Base-by-base conservation (phyloP, 108 stramenopile species). In the Nitzschia sp. region DNA sequence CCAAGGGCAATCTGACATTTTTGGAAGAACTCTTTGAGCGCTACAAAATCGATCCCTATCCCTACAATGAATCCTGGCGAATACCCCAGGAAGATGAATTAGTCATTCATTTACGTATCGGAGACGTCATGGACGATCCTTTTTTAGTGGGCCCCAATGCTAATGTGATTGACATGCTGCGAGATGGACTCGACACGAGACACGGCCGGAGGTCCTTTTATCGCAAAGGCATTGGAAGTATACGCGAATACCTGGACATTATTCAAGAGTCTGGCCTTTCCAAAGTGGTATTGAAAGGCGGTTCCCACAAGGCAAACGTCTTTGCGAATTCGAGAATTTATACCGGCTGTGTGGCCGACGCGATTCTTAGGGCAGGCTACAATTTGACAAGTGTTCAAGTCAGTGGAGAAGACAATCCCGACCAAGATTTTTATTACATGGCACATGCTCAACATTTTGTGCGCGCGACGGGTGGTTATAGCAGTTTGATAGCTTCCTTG, bases 381-480 rank as follows among this genome's bases (percentile, higher is more conserved):
- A 54, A 31, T 25, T 15, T 27, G 23, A 32, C 51, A 15, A 64
- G 31, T 19, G 18, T 66, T 9, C 17, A 32, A 18, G 21, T 66
- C 5, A 51, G 54, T 18, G 65, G 65, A 21, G 33, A 24, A 2
- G 65, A 51, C n/a, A n/a, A n/a, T n/a, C n/a, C n/a, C n/a, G n/a
- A n/a, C n/a, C n/a, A n/a, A n/a, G n/a, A n/a, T n/a, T 66, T 66
- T 23, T 66, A 24, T 51, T 63, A 29, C 46, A 45, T 63, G 36
- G 18, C 26, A 17, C 62, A 63, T 46, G 38, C 62, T 15, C 45
- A 54, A 66, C 65, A 66, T 4, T 31, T 66, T 0, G 29, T 66
- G 21, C 42, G 21, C n/a, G 45, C 65, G 3, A 29, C 53, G 18
- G 65, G 65, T 42, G 65, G 65, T 21, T 66, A 66, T 66, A 46